Percentiles rank a stretch among this genome's conserved stretches.
Conservation (phyloP, 768 basidiomycete species). For the Panaeolus cyanescens region DNA sequence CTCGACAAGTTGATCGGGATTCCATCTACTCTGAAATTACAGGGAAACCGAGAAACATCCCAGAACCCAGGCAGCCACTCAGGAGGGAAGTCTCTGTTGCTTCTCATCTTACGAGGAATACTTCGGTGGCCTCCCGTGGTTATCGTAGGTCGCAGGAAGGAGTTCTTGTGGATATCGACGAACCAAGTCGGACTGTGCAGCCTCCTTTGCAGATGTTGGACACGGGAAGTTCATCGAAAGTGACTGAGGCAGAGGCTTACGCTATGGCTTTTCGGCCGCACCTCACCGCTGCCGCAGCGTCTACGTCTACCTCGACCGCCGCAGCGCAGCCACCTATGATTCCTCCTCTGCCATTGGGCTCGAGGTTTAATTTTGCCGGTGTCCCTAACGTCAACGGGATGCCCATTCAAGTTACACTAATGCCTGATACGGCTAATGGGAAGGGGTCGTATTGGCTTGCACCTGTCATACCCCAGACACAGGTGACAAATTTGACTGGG, state of each 20-base stretch:
- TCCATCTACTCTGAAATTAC: slow-evolving; percentile 73
- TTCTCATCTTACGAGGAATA: slow-evolving; percentile 8
- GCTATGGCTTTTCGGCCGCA: slow-evolving; percentile 47
- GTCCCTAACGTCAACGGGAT: slow-evolving; percentile 16
- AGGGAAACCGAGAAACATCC: slow-evolving; percentile 56
- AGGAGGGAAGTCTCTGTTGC: slow-evolving; percentile 35
- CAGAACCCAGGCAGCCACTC: slow-evolving; percentile 77
- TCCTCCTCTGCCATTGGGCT: slow-evolving; percentile 9
- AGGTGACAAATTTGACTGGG: background rate
- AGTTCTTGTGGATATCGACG: slow-evolving; percentile 26
- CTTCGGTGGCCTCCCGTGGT: slow-evolving; percentile 8
- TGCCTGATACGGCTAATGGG: slow-evolving; percentile 14
- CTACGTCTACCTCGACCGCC: slow-evolving; percentile 6
- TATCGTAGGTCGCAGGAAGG: slow-evolving; percentile 16
- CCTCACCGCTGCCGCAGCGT: background rate
- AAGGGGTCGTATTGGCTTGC: slow-evolving; percentile 41
- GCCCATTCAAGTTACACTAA: slow-evolving; percentile 20
- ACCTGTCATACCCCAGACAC: slow-evolving; percentile 7
- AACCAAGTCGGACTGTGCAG: slow-evolving; percentile 7
- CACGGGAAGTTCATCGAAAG: slow-evolving; percentile 12
- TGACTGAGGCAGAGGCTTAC: slow-evolving; percentile 65
- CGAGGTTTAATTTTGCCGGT: slow-evolving; percentile 3
- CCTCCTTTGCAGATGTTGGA: slow-evolving; percentile 18
- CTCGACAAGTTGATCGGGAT: slow-evolving; percentile 26
- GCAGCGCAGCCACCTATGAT: slow-evolving; percentile 8